These are phyloP conservation scores for Tetradesmus lagerheimii DNA, from an alignment of 139 green algal genomes.

Conservation along the genomic window DNA sequence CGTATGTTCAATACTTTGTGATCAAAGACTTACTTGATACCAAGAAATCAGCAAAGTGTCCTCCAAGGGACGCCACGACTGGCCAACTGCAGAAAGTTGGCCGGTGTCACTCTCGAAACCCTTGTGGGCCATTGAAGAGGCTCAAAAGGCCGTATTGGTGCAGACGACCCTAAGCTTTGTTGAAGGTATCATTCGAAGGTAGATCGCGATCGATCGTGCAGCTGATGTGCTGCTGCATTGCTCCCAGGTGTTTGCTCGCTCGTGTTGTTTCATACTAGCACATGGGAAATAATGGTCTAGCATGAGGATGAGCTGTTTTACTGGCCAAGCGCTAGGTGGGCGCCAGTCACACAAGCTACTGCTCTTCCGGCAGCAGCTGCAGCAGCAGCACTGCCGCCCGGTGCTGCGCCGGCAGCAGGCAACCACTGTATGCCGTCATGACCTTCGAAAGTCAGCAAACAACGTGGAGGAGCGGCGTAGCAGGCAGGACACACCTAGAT, in stretches of 20 bases:
- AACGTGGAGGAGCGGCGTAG: slow-evolving; percentile 18
- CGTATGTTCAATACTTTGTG: no score
- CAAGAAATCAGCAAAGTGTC: no score
- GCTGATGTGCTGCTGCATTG: not conserved
- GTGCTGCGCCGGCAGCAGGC: slow-evolving; percentile 10
- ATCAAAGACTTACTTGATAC: no score
- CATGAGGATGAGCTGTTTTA: no score
- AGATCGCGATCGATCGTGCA: not conserved
- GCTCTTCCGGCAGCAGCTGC: not conserved
- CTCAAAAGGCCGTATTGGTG: not conserved
- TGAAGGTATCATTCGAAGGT: not conserved
- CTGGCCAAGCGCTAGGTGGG: not conserved
- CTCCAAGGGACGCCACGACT: not conserved
- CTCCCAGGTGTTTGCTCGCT: not conserved
- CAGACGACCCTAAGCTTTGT: not conserved
- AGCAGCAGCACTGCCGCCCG: slow-evolving; percentile 5
- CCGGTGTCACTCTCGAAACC: not conserved
- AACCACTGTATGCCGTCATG: slow-evolving; percentile 11
- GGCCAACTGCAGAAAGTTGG: not conserved
- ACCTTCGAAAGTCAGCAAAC: slow-evolving; percentile 33
- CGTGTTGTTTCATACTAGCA: not conserved
- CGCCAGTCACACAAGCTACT: not conserved
- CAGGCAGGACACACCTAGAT: not conserved
- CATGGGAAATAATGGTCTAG: no score
- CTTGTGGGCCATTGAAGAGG: not conserved